Percentiles rank a stretch among this genome's conserved stretches.
Conservation (phyloP, 2,329 filamentous ascomycete genomes). For the Botrytis elliptica region DNA sequence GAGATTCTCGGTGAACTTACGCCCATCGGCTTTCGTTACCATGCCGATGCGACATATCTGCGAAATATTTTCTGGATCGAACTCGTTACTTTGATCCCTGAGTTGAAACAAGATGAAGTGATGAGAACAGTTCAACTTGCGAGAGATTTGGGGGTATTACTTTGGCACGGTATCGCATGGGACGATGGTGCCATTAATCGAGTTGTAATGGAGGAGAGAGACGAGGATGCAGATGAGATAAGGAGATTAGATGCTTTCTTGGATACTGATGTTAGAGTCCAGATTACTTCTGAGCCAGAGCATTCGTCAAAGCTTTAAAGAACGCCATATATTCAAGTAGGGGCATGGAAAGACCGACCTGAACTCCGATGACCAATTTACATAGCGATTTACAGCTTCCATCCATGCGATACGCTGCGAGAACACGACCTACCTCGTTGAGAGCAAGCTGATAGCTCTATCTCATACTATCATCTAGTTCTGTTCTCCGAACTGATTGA, state of each 20-base stretch:
- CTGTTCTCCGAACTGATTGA: neutral
- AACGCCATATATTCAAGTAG: neutral
- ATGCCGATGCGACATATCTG: slow-evolving; percentile 44
- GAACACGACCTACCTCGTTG: neutral
- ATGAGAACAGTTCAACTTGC: slow-evolving; percentile 44
- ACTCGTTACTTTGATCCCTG: slow-evolving; percentile 41
- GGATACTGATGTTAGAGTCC: slow-evolving; percentile 4
- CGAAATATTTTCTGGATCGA: slow-evolving; percentile 51
- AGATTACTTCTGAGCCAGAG: no score
- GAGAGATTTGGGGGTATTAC: slow-evolving; percentile 54
- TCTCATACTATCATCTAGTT: neutral
- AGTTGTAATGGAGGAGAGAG: slow-evolving; percentile 51
- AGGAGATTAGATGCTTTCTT: slow-evolving; percentile 46
- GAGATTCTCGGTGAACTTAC: slow-evolving; percentile 53
- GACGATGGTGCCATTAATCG: slow-evolving; percentile 59
- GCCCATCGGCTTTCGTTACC: slow-evolving; percentile 43
- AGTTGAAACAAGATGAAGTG: slow-evolving; percentile 30
- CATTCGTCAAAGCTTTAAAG: neutral
- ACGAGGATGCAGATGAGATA: slow-evolving; percentile 52
- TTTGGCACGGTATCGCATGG: slow-evolving; percentile 65
- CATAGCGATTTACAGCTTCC: neutral
- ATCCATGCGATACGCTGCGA: neutral
- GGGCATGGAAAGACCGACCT: neutral
- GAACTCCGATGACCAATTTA: neutral
- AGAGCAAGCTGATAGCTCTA: neutral